Evolutionary conservation across 2,329 filamentous ascomycete species (phyloP).

Genomic region (Cladosporium sp.): DNA sequence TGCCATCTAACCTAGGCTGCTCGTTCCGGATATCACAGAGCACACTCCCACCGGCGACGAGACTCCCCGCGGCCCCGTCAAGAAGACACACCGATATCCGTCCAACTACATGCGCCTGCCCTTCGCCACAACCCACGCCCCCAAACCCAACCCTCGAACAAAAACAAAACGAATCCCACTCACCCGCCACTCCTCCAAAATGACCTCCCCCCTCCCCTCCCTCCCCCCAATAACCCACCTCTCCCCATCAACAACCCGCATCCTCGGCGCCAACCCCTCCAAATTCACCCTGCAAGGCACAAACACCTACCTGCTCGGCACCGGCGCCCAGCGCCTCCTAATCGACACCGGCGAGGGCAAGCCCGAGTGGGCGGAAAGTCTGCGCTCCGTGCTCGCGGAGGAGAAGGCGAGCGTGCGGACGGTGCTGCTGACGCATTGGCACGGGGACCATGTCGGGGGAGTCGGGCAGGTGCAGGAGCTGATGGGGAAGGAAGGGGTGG

Average conservation of each 20-base stretch:
- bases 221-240: slow-evolving; percentile 72
- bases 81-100: too few relatives aligned
- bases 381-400: slow-evolving; percentile 58
- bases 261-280: slow-evolving; percentile 84
- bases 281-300: slow-evolving; percentile 75
- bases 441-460: slow-evolving; percentile 77
- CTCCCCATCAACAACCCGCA: slow-evolving; percentile 70
- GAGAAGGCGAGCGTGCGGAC: slow-evolving; percentile 64
- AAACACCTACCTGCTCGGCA: slow-evolving; percentile 90
- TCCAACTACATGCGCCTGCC: too few relatives aligned
- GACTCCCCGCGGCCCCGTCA: too few relatives aligned
- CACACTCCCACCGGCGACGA: too few relatives aligned
- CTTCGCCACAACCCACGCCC: too few relatives aligned
- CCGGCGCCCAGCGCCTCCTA: slow-evolving; percentile 65
- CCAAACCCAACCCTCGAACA: too few relatives aligned
- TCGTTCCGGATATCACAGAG: too few relatives aligned
- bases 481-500: slow-evolving; percentile 56
- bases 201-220: slow-evolving; percentile 42
- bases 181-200: neutral
- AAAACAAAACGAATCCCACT: too few relatives aligned
- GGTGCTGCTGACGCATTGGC: slow-evolving; percentile 85
- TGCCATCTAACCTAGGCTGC: too few relatives aligned
- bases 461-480: slow-evolving; percentile 60
- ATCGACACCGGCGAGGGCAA: slow-evolving; percentile 86
- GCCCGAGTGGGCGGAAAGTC: slow-evolving; percentile 61